phyloP scores from a whole-genome alignment of 169 alveolate genomes.

The Plasmodium vivax region DNA sequence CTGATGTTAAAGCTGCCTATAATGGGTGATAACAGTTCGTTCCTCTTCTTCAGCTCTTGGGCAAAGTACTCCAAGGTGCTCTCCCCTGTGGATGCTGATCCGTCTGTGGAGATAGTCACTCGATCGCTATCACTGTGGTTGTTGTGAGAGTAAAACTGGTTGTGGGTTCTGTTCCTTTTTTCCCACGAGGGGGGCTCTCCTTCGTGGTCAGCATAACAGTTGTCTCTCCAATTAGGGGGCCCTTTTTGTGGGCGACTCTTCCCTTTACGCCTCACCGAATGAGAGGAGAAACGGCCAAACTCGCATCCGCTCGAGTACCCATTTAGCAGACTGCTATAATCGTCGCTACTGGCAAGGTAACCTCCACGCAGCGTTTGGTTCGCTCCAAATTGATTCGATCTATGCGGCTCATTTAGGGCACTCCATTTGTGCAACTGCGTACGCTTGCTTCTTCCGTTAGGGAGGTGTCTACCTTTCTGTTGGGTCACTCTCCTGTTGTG shows the following conservation, averaged over 20 bases:
- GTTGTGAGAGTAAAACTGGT: not conserved
- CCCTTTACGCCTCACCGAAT: not conserved
- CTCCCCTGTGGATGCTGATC: constrained; percentile 15
- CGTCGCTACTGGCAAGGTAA: not conserved
- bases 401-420: not conserved
- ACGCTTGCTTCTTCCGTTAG: not conserved
- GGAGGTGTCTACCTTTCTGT: not conserved
- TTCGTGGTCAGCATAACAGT: not conserved
- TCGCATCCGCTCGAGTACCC: not conserved
- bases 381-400: not conserved
- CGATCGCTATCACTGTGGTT: not conserved
- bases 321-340: not conserved
- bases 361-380: not conserved
- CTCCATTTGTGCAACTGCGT: not conserved
- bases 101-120: not conserved
- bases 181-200: not conserved
- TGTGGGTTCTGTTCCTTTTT: not conserved
- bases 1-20: constrained; percentile 1
- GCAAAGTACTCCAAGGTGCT: constrained; percentile 22
- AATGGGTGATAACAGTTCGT: constrained; percentile 25
- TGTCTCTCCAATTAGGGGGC: not conserved
- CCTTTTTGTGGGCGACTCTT: not conserved
- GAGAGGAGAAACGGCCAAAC: not conserved
- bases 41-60: constrained; percentile 5
- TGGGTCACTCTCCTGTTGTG: not conserved